These are phyloP conservation scores for Sordariomycetes sp. DNA, from an alignment of 2,329 filamentous ascomycete genomes.

Conservation along the genomic window DNA sequence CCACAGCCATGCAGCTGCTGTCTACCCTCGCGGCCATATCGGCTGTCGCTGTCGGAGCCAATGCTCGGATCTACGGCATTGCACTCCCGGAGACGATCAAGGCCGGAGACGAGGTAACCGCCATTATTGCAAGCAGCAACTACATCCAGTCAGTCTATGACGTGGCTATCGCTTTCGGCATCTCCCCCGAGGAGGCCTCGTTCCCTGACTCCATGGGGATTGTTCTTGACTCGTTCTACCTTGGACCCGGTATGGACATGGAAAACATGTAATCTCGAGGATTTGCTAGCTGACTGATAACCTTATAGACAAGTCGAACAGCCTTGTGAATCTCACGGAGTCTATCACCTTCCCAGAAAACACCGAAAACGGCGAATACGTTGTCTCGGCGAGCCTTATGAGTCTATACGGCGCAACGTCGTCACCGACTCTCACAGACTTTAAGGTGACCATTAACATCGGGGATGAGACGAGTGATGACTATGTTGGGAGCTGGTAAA, in stretches of 20 bases:
- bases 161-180: slow-evolving; percentile 31
- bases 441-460: slow-evolving; percentile 15
- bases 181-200: slow-evolving; percentile 11
- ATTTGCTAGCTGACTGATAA: not conserved
- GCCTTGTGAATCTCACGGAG: slow-evolving; percentile 13
- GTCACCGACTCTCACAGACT: slow-evolving; percentile 11
- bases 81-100: slow-evolving; percentile 26
- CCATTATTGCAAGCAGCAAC: slow-evolving; percentile 25
- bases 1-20: not conserved
- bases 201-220: slow-evolving; percentile 18
- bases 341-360: slow-evolving; percentile 14
- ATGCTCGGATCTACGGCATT: slow-evolving; percentile 31
- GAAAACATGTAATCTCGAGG: not conserved
- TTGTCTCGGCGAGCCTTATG: slow-evolving; percentile 15
- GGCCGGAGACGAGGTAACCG: slow-evolving; percentile 23
- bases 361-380: slow-evolving; percentile 10
- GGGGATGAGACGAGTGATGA: slow-evolving; percentile 13
- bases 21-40: slow-evolving; percentile 9
- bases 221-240: slow-evolving; percentile 18
- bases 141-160: slow-evolving; percentile 34
- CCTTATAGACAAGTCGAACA: slow-evolving; percentile 14
- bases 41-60: slow-evolving; percentile 14
- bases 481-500: slow-evolving; percentile 14
- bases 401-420: slow-evolving; percentile 16
- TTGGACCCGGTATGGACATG: slow-evolving; percentile 20